phyloP scores from a whole-genome alignment of 2,329 filamentous ascomycete genomes.

The Juglanconis juglandina region DNA sequence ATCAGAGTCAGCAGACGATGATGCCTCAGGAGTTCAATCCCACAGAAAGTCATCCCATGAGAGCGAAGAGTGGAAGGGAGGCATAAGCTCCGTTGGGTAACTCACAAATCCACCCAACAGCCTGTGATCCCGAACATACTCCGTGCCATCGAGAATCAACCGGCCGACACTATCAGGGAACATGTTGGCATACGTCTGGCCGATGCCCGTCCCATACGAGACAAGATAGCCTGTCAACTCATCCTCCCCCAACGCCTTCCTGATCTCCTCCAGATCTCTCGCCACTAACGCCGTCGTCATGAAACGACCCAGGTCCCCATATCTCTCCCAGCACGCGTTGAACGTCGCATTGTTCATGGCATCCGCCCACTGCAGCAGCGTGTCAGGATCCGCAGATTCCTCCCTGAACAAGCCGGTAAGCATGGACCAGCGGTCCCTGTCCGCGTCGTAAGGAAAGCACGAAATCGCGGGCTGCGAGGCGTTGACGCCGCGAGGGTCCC shows the following conservation, averaged over 20 bases:
- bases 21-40: no score
- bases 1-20: neutral
- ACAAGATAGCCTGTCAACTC: conserved; percentile 48
- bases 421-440: conserved; percentile 45
- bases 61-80: neutral
- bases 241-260: conserved; percentile 41
- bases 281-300: conserved; percentile 45
- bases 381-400: conserved; percentile 30
- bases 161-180: conserved; percentile 47
- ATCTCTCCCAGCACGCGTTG: conserved; percentile 38
- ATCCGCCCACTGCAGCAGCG: conserved; percentile 41
- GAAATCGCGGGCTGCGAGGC: conserved; percentile 40
- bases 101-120: conserved; percentile 38
- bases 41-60: neutral
- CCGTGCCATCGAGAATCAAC: conserved; percentile 47
- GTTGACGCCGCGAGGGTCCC: conserved; percentile 54
- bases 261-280: conserved; percentile 47
- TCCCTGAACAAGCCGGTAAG: conserved; percentile 37
- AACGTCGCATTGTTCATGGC: conserved; percentile 45
- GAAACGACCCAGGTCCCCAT: conserved; percentile 45
- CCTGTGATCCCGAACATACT: conserved; percentile 45
- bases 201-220: conserved; percentile 51
- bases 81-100: neutral
- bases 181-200: conserved; percentile 49
- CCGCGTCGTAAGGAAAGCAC: conserved; percentile 44